Evolutionary conservation across 2,329 filamentous ascomycete species (phyloP), one percentile per base, ranked within the genome.

Genomic region (Dichotomopilus funicola): DNA sequence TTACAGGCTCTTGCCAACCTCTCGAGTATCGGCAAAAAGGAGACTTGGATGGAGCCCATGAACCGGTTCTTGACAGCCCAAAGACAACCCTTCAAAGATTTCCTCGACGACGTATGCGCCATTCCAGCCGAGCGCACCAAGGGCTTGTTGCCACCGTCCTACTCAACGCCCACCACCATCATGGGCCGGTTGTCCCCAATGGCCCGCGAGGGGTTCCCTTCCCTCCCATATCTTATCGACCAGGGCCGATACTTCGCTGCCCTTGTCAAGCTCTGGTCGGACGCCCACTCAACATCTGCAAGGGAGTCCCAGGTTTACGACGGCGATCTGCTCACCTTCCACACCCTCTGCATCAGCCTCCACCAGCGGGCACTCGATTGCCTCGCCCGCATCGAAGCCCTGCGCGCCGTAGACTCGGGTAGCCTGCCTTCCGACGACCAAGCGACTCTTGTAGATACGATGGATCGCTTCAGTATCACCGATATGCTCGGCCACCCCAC

Each of bases 21-120:
- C 72, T 89, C 89, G 1, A 90, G 84, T 0, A 96, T 96, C 67
- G 92, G 92, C 42, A 91, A 88, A 67, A 95, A 96, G 68, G 92
- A 97, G 70, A 85, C 87, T n/a, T 97, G 91, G 90, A 96, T 97
- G 91, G 91, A 96, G 72, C 91, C 91, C 0, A 97, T 97, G 92
- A 97, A 96, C 67, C 82, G 81, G 44, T 96, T 96, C 64, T 75
- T 97, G 40, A 79, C 78, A 7, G 77, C 82, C 1, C 86, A 95
- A 65, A 83, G 91, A 19, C 80, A 86, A 63, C 82, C 88, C 41
- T 90, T 96, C 71, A 95, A 91, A 68, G 81, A 86, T 47, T 96
- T 91, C 64, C 87, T 96, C 58, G 91, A 97, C 67, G 79, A 83
- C 35, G 82, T 96, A 47, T 96, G 92, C 73, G 83, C 86, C 7